phyloP scores from a whole-genome alignment of 352 stramenopile species.

The Globisporangium lucens region DNA sequence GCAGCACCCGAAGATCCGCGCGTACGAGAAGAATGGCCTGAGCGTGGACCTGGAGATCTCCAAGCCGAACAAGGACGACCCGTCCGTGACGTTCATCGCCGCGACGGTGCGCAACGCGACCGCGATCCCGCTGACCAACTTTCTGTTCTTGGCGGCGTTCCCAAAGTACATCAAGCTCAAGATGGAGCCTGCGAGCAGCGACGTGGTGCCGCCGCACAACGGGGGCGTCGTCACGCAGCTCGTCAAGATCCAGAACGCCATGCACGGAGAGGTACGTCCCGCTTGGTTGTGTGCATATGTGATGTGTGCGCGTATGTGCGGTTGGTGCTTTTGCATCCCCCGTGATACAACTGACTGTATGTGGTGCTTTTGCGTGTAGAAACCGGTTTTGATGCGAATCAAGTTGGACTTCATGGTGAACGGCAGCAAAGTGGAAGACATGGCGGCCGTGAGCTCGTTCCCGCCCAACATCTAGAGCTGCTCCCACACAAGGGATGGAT shows the following conservation, averaged over 20 bases:
- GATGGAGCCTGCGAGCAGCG: conserved; percentile 95
- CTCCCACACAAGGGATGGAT: neutral
- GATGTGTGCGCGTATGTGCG: neutral
- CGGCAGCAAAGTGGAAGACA: conserved; percentile 82
- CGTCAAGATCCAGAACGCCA: conserved; percentile 95
- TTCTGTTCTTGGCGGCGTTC: conserved; percentile 95
- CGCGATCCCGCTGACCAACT: conserved; percentile 81
- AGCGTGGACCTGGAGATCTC: conserved; percentile 88
- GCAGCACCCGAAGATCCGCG: conserved; percentile 69
- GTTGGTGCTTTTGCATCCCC: neutral
- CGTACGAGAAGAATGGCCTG: conserved; percentile 96
- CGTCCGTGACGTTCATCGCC: conserved; percentile 90
- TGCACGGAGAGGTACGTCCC: conserved; percentile 83
- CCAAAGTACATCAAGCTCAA: conserved; percentile 98
- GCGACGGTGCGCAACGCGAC: conserved; percentile 93
- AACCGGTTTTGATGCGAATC: conserved; percentile 85
- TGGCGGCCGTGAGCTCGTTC: conserved; percentile 78
- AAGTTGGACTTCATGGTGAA: conserved; percentile 84
- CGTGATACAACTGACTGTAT: neutral
- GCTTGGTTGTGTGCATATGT: neutral
- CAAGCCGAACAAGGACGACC: conserved; percentile 93
- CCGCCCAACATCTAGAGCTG: conserved; percentile 58
- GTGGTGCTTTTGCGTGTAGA: conserved; percentile 36
- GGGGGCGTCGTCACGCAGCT: conserved; percentile 89
- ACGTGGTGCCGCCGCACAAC: conserved; percentile 85